Conservation (phyloP, 2,329 filamentous ascomycete genomes). For the Penicillium italicum region DNA sequence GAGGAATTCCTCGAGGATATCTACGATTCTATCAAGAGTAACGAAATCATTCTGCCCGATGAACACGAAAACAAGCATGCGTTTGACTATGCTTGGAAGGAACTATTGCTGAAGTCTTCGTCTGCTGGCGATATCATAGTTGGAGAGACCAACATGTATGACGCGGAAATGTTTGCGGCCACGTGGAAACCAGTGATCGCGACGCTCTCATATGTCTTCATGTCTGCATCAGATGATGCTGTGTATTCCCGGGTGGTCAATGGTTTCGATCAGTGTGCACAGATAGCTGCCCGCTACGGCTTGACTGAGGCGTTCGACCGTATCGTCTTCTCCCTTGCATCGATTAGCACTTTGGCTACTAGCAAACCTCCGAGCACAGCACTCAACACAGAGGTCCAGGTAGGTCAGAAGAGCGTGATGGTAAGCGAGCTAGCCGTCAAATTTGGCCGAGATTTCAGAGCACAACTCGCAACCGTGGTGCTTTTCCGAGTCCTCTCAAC, state of each 20-base stretch:
- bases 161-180: constrained; percentile 94
- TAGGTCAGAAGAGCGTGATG: constrained; percentile 90
- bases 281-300: constrained; percentile 80
- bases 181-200: constrained; percentile 95
- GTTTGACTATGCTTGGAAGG: constrained; percentile 97
- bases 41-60: constrained; percentile 94
- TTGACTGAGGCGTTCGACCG: constrained; percentile 86
- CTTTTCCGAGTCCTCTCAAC: constrained; percentile 87
- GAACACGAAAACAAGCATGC: constrained; percentile 96
- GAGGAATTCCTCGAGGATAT: constrained; percentile 79
- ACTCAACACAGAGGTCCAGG: constrained; percentile 93
- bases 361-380: constrained; percentile 73
- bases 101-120: constrained; percentile 80
- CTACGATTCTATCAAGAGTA: constrained; percentile 83
- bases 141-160: constrained; percentile 89
- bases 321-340: constrained; percentile 83
- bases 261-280: constrained; percentile 93
- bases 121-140: constrained; percentile 69
- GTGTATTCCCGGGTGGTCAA: constrained; percentile 92
- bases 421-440: constrained; percentile 96
- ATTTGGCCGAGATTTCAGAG: constrained; percentile 88
- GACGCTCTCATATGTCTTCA: constrained; percentile 95
- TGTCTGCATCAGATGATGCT: constrained; percentile 94
- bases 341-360: constrained; percentile 82
- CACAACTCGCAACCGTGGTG: constrained; percentile 90